Evolutionary conservation across 1,284 basidiomycete species (phyloP).

Genomic region (Rhodotorula sp.): DNA sequence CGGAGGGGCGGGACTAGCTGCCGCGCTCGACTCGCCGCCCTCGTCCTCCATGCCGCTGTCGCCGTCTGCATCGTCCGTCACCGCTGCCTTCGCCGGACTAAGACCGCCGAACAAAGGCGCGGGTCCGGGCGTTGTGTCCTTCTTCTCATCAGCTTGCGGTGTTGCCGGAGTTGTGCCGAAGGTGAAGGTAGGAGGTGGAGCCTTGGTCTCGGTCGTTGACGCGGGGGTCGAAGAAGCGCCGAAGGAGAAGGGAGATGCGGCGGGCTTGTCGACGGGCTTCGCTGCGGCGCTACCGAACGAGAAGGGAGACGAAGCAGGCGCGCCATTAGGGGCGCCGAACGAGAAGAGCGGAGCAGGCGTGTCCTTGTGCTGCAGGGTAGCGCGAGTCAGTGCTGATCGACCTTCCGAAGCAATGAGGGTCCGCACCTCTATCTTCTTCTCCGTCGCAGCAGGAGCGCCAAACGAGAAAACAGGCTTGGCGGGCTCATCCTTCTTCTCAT

Average conservation of each 20-base stretch:
- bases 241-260: slow-evolving; percentile 3
- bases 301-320: slow-evolving; percentile 17
- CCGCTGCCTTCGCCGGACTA: not conserved
- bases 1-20: not conserved
- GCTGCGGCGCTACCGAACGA: slow-evolving; percentile 16
- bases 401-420: not conserved
- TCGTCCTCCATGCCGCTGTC: slow-evolving; percentile 41
- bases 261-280: slow-evolving; percentile 11
- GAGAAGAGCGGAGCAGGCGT: slow-evolving; percentile 10
- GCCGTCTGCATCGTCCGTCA: slow-evolving; percentile 21
- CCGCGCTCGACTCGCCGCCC: not conserved
- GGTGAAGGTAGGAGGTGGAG: slow-evolving; percentile 14
- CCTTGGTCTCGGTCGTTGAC: not conserved
- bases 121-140: slow-evolving; percentile 2
- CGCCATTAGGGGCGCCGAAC: slow-evolving; percentile 15
- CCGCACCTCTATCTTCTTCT: slow-evolving; percentile 16
- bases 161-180: slow-evolving; percentile 31
- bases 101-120: slow-evolving; percentile 12
- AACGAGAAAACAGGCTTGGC: slow-evolving; percentile 14
- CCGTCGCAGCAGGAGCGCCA: not conserved
- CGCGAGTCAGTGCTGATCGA: not conserved
- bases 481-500: not conserved
- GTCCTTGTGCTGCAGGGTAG: slow-evolving; percentile 9
- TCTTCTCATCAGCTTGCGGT: slow-evolving; percentile 23
- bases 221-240: not conserved